Conservation (phyloP, 495 filamentous ascomycete species). For the Penicillium fimorum region DNA sequence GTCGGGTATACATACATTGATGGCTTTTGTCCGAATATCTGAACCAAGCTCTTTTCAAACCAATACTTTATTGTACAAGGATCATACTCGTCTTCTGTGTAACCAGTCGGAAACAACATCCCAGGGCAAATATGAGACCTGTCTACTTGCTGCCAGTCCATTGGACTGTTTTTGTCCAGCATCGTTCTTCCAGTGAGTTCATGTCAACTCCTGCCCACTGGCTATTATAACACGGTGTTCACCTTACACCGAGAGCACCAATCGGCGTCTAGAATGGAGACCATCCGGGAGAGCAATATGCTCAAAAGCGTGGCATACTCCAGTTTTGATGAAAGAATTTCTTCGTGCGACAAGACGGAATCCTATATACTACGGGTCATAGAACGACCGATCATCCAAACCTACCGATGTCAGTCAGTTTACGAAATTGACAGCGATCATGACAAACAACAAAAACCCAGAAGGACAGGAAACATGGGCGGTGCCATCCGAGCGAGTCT, state of each 20-base stretch:
- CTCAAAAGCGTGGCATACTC: neutral
- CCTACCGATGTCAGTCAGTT: neutral
- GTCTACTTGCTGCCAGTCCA: neutral
- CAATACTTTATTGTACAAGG: neutral
- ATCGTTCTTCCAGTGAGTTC: neutral
- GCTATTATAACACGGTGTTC: neutral
- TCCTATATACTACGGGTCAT: neutral
- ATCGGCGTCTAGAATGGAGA: neutral
- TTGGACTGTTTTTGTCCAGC: neutral
- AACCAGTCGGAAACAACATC: neutral
- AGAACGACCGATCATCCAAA: neutral
- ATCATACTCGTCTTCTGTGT: neutral
- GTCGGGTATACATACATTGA: neutral
- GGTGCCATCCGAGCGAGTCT: neutral
- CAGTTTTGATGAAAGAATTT: neutral
- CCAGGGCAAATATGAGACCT: neutral
- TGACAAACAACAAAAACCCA: neutral
- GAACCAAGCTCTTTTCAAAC: neutral
- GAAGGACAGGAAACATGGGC: neutral
- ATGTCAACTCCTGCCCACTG: neutral
- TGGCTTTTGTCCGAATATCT: neutral
- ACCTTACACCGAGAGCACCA: neutral
- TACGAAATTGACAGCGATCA: neutral
- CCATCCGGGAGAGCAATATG: neutral
- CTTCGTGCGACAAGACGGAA: neutral